phyloP scores from a whole-genome alignment of 2,329 filamentous ascomycete genomes.

The Cladophialophora carrionii region DNA sequence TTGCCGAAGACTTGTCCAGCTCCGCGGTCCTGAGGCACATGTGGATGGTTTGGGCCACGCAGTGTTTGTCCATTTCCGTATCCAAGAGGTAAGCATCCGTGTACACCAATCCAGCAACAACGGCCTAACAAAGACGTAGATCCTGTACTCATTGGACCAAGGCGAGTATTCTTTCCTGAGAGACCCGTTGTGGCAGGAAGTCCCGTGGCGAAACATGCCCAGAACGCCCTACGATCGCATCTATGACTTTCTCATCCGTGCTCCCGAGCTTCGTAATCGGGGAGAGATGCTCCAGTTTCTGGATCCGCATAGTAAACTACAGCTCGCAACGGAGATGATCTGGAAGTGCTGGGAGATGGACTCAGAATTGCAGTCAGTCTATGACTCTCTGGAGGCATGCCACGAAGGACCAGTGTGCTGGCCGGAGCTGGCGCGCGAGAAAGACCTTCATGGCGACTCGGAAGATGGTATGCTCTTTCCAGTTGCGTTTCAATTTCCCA shows the following conservation, averaged over 20 bases:
- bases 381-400: conserved; percentile 36
- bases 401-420: conserved; percentile 41
- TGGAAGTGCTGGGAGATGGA: conserved; percentile 42
- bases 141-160: conserved; percentile 40
- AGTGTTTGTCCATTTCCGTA: conserved; percentile 43
- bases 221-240: conserved; percentile 41
- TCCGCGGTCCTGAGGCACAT: conserved; percentile 44
- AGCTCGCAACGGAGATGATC: conserved; percentile 34
- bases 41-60: conserved; percentile 42
- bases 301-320: conserved; percentile 27
- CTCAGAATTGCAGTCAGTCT: conserved; percentile 38
- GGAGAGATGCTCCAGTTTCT: conserved; percentile 31
- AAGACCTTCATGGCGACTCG: conserved; percentile 19
- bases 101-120: conserved; percentile 19
- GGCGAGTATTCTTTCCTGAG: conserved; percentile 40
- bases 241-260: conserved; percentile 41
- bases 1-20: conserved; percentile 42
- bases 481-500: conserved; percentile 41
- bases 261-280: conserved; percentile 38
- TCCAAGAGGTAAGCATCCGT: conserved; percentile 34
- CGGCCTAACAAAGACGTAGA: conserved; percentile 35
- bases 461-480: conserved; percentile 39
- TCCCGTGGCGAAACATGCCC: conserved; percentile 40
- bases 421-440: conserved; percentile 37
- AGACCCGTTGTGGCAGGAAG: conserved; percentile 41